Evolutionary conservation across 108 stramenopile genomes (phyloP).

Genomic region (Skeletonema tropicum): DNA sequence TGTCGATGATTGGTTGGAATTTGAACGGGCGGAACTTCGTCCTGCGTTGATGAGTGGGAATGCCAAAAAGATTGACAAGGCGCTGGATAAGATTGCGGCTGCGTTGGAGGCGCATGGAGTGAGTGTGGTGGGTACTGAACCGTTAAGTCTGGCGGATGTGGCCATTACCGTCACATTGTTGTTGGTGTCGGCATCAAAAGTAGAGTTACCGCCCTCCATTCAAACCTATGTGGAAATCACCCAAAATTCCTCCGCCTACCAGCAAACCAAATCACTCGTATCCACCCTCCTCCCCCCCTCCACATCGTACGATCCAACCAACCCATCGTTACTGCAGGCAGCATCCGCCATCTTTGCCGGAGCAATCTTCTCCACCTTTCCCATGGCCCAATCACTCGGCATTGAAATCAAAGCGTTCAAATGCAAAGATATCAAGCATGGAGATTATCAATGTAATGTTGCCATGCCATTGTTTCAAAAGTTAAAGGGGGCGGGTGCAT

Average conservation of each 20-base stretch:
- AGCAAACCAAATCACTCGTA: slow-evolving; percentile 47
- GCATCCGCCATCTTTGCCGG: slow-evolving; percentile 56
- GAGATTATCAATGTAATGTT: slow-evolving; percentile 97
- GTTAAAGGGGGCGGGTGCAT: slow-evolving; percentile 68
- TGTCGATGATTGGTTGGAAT: slow-evolving; percentile 87
- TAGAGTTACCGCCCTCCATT: slow-evolving; percentile 1
- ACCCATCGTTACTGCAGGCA: slow-evolving; percentile 62
- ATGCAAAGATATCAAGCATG: slow-evolving; percentile 83
- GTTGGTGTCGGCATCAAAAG: slow-evolving; percentile 14
- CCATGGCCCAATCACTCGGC: slow-evolving; percentile 27
- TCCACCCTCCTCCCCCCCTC: slow-evolving; percentile 34
- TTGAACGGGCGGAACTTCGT: slow-evolving; percentile 67
- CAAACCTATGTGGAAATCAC: slow-evolving; percentile 32
- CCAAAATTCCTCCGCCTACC: slow-evolving; percentile 42
- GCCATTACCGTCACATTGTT: slow-evolving; percentile 61
- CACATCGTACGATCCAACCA: slow-evolving; percentile 26
- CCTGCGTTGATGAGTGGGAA: slow-evolving; percentile 24
- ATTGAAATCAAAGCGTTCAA: slow-evolving; percentile 63
- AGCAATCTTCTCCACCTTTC: slow-evolving; percentile 49
- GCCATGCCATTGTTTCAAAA: slow-evolving; percentile 94
- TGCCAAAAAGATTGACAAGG: slow-evolving; percentile 11
- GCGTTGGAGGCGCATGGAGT: slow-evolving; percentile 37
- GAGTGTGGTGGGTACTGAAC: slow-evolving; percentile 1
- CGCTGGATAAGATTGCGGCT: slow-evolving; percentile 14
- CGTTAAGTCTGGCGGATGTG: slow-evolving; percentile 69